A percentile compares a stretch with the other conserved stretches of the same genome.
Evolutionary conservation across 208 protist species (phyloP).

Genomic region (Trypanosoma avium): DNA sequence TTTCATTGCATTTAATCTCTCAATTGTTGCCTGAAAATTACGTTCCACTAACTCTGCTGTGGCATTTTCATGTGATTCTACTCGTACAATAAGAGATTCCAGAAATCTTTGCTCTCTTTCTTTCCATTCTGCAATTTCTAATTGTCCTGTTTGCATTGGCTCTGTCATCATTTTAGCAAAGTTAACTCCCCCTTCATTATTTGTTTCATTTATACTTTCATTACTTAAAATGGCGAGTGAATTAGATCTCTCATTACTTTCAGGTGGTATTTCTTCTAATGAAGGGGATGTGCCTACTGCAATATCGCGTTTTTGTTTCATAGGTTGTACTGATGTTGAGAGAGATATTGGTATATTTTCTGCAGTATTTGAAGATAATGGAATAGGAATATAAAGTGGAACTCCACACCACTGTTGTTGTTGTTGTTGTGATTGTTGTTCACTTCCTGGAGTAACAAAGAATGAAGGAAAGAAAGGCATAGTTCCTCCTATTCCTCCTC

Average conservation of each 20-base stretch:
- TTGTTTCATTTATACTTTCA: no score
- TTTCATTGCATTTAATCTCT: slow-evolving; percentile 37
- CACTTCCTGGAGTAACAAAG: background rate
- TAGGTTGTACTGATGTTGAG: background rate
- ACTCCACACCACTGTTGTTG: slow-evolving; percentile 29
- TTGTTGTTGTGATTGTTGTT: background rate
- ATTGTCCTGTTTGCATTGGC: background rate
- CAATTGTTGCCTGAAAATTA: slow-evolving; percentile 49
- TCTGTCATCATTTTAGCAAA: slow-evolving; percentile 20
- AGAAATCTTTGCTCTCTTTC: slow-evolving; percentile 43
- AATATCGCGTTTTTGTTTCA: background rate
- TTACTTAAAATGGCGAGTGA: no score
- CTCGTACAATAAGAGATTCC: slow-evolving; percentile 35
- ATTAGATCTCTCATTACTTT: no score
- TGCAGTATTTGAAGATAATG: slow-evolving; percentile 2
- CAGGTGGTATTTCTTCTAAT: background rate
- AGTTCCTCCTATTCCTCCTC: background rate
- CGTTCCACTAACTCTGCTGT: slow-evolving; percentile 50
- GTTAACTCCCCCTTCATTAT: background rate
- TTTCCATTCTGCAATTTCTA: slow-evolving; percentile 26
- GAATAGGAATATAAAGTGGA: slow-evolving; percentile 22
- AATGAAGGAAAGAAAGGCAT: slow-evolving; percentile 2
- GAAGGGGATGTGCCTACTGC: slow-evolving; percentile 10
- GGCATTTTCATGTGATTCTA: slow-evolving; percentile 53
- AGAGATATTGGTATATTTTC: background rate